These are phyloP conservation scores for Hyphopichia burtonii DNA, from an alignment of 1,139 yeast species.

Conservation along the genomic window DNA sequence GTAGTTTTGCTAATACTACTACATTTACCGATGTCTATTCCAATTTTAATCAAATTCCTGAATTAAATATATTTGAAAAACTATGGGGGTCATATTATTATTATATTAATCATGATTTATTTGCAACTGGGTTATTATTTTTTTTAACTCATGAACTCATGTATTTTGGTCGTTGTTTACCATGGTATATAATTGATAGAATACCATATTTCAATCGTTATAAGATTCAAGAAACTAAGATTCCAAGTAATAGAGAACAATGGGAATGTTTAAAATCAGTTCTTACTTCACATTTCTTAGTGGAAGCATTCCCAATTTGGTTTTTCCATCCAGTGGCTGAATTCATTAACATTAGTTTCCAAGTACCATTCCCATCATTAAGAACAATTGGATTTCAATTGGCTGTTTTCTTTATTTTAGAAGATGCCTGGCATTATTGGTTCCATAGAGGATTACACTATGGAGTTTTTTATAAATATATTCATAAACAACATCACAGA, in stretches of 20 bases:
- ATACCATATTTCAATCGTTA: slow-evolving; percentile 41
- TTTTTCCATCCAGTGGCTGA: slow-evolving; percentile 47
- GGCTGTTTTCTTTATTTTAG: slow-evolving; percentile 40
- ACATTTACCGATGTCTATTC: slow-evolving; percentile 34
- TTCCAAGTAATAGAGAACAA: slow-evolving; percentile 43
- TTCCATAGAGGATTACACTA: slow-evolving; percentile 45
- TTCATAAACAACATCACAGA: slow-evolving; percentile 50
- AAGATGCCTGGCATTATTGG: slow-evolving; percentile 52
- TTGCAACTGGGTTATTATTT: slow-evolving; percentile 47
- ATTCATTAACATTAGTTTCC: slow-evolving; percentile 35
- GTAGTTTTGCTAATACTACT: slow-evolving; percentile 39
- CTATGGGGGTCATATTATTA: slow-evolving; percentile 46
- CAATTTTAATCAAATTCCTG: slow-evolving; percentile 32
- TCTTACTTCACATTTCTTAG: slow-evolving; percentile 42
- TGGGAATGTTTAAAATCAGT: slow-evolving; percentile 51
- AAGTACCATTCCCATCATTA: slow-evolving; percentile 41
- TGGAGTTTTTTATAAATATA: slow-evolving; percentile 47
- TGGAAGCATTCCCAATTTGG: slow-evolving; percentile 50
- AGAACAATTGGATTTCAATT: slow-evolving; percentile 31
- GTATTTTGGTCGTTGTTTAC: slow-evolving; percentile 47
- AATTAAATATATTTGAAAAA: slow-evolving; percentile 31
- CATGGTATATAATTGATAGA: slow-evolving; percentile 46
- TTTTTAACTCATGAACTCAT: slow-evolving; percentile 42
- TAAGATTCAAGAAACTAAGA: slow-evolving; percentile 43
- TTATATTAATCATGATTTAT: slow-evolving; percentile 41